Evolutionary conservation across 352 stramenopile genomes (phyloP).

Genomic region (Phytopythium montanum): DNA sequence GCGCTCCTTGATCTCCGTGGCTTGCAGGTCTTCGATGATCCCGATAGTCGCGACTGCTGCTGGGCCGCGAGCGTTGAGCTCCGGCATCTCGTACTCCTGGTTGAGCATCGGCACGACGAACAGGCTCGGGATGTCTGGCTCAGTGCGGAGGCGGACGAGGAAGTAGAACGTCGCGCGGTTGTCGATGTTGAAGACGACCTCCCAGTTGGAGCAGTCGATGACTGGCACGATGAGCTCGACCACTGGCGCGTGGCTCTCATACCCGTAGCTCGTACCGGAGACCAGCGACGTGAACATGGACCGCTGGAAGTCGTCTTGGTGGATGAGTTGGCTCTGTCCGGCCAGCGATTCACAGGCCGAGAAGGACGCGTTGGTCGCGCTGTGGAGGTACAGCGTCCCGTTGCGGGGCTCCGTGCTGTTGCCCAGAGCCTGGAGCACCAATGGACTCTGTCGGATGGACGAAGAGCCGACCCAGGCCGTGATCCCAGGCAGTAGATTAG

Average conservation of each 20-base stretch:
- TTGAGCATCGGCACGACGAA: slow-evolving; percentile 22
- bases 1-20: slow-evolving; percentile 13
- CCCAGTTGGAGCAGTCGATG: slow-evolving; percentile 32
- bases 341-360: slow-evolving; percentile 15
- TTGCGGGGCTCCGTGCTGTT: slow-evolving; percentile 26
- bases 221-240: slow-evolving; percentile 39
- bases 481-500: slow-evolving; percentile 21
- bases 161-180: slow-evolving; percentile 24
- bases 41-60: slow-evolving; percentile 23
- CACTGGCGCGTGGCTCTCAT: background rate
- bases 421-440: slow-evolving; percentile 19
- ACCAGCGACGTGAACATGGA: slow-evolving; percentile 19
- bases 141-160: slow-evolving; percentile 17
- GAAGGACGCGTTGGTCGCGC: slow-evolving; percentile 14
- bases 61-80: slow-evolving; percentile 15
- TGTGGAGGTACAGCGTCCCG: slow-evolving; percentile 34
- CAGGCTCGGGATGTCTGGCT: slow-evolving; percentile 17
- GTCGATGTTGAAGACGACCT: slow-evolving; percentile 16
- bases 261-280: slow-evolving; percentile 27
- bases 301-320: slow-evolving; percentile 34
- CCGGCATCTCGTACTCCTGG: slow-evolving; percentile 27
- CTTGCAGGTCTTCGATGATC: slow-evolving; percentile 21
- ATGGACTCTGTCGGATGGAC: slow-evolving; percentile 24
- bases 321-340: slow-evolving; percentile 18
- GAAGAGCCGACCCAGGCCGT: slow-evolving; percentile 21